Evolutionary conservation across 2,329 filamentous ascomycete species (phyloP).

Genomic region (Lecanicillium sp.): DNA sequence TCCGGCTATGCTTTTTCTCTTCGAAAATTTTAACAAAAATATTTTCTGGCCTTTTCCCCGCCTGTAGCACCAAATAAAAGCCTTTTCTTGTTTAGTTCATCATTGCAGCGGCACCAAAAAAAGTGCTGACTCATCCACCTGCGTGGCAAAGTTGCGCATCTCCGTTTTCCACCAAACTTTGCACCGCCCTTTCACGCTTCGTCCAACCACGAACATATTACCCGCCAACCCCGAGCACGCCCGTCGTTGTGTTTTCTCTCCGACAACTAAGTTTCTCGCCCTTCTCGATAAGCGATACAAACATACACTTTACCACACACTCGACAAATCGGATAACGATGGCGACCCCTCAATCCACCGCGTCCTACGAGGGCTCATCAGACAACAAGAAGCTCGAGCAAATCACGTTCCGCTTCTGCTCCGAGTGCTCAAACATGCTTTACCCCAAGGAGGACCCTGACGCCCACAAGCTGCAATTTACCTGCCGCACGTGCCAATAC

Average conservation of each 20-base stretch:
- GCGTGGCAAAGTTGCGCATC: no score
- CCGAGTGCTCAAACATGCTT: slow-evolving; percentile 97
- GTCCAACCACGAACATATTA: not conserved
- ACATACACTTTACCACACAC: slow-evolving; percentile 4
- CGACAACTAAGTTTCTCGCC: not conserved
- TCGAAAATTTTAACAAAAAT: no score
- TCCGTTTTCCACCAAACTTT: not conserved
- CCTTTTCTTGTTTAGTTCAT: no score
- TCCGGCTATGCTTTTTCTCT: no score
- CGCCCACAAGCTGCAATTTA: slow-evolving; percentile 81
- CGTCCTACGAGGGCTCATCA: slow-evolving; percentile 30
- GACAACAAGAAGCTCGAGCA: slow-evolving; percentile 57
- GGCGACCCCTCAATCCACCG: slow-evolving; percentile 49
- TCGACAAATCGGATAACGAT: slow-evolving; percentile 28
- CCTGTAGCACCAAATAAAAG: not conserved
- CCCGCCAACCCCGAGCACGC: no score
- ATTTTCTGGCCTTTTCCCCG: no score
- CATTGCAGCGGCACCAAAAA: not conserved
- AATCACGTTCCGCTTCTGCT: slow-evolving; percentile 96
- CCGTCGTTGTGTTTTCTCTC: not conserved
- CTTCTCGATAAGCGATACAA: not conserved
- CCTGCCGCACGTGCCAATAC: slow-evolving; percentile 91
- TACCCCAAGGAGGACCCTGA: slow-evolving; percentile 92
- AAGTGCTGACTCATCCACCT: slow-evolving; percentile 1
- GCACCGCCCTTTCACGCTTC: not conserved